These are phyloP conservation scores for Dendrostoma leiphaemia DNA, from an alignment of 2,329 filamentous ascomycete species.

Conservation along the genomic window DNA sequence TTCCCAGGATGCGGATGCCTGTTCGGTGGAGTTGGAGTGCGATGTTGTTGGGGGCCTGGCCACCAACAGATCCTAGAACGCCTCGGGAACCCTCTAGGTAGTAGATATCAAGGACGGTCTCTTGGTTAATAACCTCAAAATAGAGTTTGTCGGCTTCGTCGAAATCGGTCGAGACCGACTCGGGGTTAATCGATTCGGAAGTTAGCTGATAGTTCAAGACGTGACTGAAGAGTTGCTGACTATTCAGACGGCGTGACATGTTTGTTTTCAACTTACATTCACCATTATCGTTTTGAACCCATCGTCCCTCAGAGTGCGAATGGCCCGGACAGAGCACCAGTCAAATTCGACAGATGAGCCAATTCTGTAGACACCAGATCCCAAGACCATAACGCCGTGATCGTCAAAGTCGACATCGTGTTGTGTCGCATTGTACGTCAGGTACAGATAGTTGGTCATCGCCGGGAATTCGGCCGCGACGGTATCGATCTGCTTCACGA, in stretches of 20 bases:
- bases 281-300: constrained; percentile 96
- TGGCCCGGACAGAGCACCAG: constrained; percentile 95
- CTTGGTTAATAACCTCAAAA: constrained; percentile 91
- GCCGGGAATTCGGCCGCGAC: constrained; percentile 96
- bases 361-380: constrained; percentile 94
- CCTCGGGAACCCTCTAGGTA: constrained; percentile 79
- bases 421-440: constrained; percentile 90
- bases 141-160: constrained; percentile 93
- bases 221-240: too few species aligned
- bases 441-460: constrained; percentile 91
- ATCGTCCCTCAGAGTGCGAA: constrained; percentile 80
- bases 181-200: constrained; percentile 59
- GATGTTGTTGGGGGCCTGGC: constrained; percentile 97
- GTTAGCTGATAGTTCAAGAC: too few species aligned
- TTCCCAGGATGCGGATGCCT: constrained; percentile 90
- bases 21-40: constrained; percentile 83
- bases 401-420: constrained; percentile 84
- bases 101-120: constrained; percentile 92
- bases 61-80: constrained; percentile 93
- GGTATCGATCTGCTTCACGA: constrained; percentile 98
- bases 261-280: constrained; percentile 56
- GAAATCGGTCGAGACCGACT: constrained; percentile 87
- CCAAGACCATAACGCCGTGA: constrained; percentile 92
- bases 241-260: too few species aligned
- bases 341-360: constrained; percentile 98